Evolutionary conservation across 495 filamentous ascomycete genomes (phyloP), one percentile per base, ranked within the genome.

Genomic region (Daldinia grandis): DNA sequence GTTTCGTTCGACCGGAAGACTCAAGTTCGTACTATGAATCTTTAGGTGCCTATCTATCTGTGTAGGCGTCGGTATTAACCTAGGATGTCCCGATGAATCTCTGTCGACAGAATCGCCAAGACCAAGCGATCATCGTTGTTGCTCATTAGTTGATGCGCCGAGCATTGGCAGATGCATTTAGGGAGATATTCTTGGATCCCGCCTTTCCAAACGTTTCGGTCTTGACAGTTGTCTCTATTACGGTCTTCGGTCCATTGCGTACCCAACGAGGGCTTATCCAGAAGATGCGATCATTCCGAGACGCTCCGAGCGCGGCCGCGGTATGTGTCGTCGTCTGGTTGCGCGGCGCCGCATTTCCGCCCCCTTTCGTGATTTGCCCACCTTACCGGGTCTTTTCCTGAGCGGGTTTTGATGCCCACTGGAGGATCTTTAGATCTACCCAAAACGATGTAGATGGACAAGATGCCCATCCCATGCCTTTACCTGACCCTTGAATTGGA

Each of bases 131-230:
- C 61, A 73, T 53, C 70, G 28, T 27, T 62, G 40, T 55, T 51
- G 60, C 59, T 47, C 59, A 38, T 65, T 55, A 25, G 38, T 50
- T 59, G 61, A 64, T 58, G 65, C 65, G 70, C 70, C 70, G 40
- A 73, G 70, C 70, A 73, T 73, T 69, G 70, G 70, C 70, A 42
- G 44, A n/a, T 50, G 33, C 35, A 58, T 58, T 44, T 68, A 30
- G 61, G 35, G 25, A 68, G 65, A 66, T 69, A 58, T 62, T 65
- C 61, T 58, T 66, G 57, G 69, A 57, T 31, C 56, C 50, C 28
- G 53, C 53, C 59, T 60, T 66, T 53, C 28, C 58, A 58, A 63
- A 21, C 2, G 10, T 25, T 44, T 49, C 51, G 38, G 10, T 47
- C 33, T 68, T 58, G 50, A 58, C 62, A 73, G 57, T 62, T 68